These are phyloP conservation scores for Somion occarium DNA, from an alignment of 1,284 basidiomycete species.

Conservation along the genomic window DNA sequence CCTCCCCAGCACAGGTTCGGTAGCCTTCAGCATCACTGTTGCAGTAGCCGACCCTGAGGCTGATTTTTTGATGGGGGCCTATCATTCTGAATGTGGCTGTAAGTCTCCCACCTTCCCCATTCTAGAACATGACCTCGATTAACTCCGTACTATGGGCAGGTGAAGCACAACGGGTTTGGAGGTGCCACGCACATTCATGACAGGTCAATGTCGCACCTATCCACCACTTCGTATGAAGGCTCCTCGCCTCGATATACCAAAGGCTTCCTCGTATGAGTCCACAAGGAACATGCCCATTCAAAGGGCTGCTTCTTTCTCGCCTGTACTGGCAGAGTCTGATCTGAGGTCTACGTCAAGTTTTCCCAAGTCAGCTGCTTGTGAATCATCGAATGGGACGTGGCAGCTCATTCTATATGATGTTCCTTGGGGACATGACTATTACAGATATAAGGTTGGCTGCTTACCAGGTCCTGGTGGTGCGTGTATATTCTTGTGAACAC, in stretches of 20 bases:
- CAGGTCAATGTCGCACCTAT: no score
- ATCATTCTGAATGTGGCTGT: no score
- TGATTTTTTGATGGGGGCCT: no score
- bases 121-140: not conserved
- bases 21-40: no score
- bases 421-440: slow-evolving; percentile 36
- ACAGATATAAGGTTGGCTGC: slow-evolving; percentile 32
- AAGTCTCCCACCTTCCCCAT: not conserved
- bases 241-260: not conserved
- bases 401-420: slow-evolving; percentile 39
- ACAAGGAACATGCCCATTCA: no score
- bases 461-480: slow-evolving; percentile 36
- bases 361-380: not conserved
- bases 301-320: not conserved
- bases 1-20: no score
- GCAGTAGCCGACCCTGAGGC: no score
- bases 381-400: slow-evolving; percentile 29
- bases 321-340: not conserved
- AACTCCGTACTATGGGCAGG: not conserved
- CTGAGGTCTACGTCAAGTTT: not conserved
- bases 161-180: not conserved
- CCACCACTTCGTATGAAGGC: not conserved
- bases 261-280: not conserved
- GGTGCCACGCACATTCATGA: no score
- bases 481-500: slow-evolving; percentile 38